Evolutionary conservation across 108 stramenopile species (phyloP).

Genomic region (Skeletonema potamos): DNA sequence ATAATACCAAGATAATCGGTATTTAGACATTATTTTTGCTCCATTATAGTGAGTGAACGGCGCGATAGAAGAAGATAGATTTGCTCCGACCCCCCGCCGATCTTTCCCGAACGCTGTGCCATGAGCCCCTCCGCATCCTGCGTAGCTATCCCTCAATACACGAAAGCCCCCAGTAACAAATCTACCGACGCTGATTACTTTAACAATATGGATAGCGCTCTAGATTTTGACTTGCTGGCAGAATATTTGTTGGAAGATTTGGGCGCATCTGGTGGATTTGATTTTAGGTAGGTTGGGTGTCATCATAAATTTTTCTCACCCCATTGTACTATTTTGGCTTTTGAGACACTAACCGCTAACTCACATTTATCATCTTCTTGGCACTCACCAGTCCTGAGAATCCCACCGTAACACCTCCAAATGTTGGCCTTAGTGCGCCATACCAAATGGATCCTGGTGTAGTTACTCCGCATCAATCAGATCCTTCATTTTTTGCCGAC

Average conservation of each 20-base stretch:
- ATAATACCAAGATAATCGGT: no score
- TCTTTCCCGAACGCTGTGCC: background rate
- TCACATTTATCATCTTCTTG: background rate
- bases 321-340: background rate
- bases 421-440: background rate
- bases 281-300: slow-evolving; percentile 65
- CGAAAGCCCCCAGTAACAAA: background rate
- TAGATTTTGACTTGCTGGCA: slow-evolving; percentile 86
- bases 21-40: no score
- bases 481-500: slow-evolving; percentile 23
- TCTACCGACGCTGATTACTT: background rate
- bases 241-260: slow-evolving; percentile 84
- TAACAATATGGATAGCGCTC: slow-evolving; percentile 33
- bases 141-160: background rate
- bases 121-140: background rate
- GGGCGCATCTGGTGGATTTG: slow-evolving; percentile 47
- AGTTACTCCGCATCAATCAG: slow-evolving; percentile 36
- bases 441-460: slow-evolving; percentile 16
- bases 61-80: background rate
- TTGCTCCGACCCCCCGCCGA: background rate
- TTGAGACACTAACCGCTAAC: background rate
- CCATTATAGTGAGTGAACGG: background rate
- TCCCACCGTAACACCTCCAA: slow-evolving; percentile 1
- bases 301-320: background rate
- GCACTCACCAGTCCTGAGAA: background rate